These are phyloP conservation scores for Rhodocollybia butyracea DNA, from an alignment of 768 basidiomycete species.

Conservation along the genomic window DNA sequence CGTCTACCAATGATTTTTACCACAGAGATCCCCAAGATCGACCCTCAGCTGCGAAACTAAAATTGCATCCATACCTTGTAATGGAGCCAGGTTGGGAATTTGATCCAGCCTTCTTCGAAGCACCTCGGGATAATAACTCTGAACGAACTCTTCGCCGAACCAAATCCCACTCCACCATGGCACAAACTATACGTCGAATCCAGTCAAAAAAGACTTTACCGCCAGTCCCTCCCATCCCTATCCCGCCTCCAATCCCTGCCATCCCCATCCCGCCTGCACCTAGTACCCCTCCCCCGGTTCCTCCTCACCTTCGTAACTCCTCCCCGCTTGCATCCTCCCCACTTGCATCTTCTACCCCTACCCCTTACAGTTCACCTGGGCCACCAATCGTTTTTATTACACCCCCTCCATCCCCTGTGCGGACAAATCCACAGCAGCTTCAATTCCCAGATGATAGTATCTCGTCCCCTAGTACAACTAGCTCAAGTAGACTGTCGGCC, in stretches of 20 bases:
- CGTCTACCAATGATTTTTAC: not conserved
- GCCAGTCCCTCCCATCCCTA: not conserved
- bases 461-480: constrained; percentile 16
- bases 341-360: constrained; percentile 6
- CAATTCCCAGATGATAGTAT: not conserved
- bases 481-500: constrained; percentile 13
- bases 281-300: not conserved
- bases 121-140: not conserved
- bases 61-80: constrained; percentile 32
- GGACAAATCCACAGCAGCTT: not conserved
- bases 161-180: not conserved
- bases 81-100: constrained; percentile 16
- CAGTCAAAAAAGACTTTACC: constrained; percentile 3
- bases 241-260: not conserved
- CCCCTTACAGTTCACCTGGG: not conserved
- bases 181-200: not conserved
- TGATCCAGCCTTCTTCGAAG: constrained; percentile 17
- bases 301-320: too few species aligned
- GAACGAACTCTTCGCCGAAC: not conserved
- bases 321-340: too few species aligned
- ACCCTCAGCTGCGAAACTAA: constrained; percentile 62
- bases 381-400: constrained; percentile 33
- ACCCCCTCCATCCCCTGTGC: constrained; percentile 23
- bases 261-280: not conserved
- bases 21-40: constrained; percentile 66